Conservation (phyloP, 164 flowering plant genomes). For the Malania oleifera region DNA sequence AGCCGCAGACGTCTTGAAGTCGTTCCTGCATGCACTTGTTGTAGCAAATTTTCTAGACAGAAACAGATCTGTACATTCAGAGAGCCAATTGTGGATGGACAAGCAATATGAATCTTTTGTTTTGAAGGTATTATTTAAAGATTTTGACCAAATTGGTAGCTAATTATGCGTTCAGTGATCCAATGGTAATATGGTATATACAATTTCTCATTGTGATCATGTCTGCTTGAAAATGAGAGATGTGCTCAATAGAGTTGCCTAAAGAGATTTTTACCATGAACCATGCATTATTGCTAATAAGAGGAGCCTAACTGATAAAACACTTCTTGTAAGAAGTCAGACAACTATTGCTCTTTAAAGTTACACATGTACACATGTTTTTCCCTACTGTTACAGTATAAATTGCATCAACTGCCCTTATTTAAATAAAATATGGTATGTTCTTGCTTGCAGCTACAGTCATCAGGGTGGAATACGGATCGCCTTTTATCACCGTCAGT, state of each 20-base stretch:
- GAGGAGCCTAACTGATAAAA: not conserved
- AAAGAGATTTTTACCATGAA: too few species aligned
- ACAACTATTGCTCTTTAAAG: too few species aligned
- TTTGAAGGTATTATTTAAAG: conserved; percentile 44
- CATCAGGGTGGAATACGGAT: conserved; percentile 82
- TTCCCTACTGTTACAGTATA: not conserved
- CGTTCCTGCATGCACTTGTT: conserved; percentile 81
- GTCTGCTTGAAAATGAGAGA: too few species aligned
- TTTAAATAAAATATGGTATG: not conserved
- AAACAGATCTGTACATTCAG: conserved; percentile 29
- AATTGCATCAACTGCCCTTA: not conserved
- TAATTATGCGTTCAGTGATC: too few species aligned
- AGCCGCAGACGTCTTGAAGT: conserved; percentile 63
- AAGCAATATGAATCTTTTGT: conserved; percentile 58
- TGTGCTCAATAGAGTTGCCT: too few species aligned
- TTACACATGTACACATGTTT: too few species aligned
- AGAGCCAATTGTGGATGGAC: conserved; percentile 82
- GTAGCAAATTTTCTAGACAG: conserved; percentile 37
- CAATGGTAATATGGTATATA: too few species aligned
- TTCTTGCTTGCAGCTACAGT: conserved; percentile 49
- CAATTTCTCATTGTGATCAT: too few species aligned
- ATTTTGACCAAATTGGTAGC: too few species aligned
- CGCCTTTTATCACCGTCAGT: conserved; percentile 72
- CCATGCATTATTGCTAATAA: too few species aligned
- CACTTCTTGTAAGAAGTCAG: too few species aligned